A percentile compares a stretch with the other conserved stretches of the same genome.
Evolutionary conservation across 306 rosid species (phyloP).

Genomic region (Benincasa hispida): DNA sequence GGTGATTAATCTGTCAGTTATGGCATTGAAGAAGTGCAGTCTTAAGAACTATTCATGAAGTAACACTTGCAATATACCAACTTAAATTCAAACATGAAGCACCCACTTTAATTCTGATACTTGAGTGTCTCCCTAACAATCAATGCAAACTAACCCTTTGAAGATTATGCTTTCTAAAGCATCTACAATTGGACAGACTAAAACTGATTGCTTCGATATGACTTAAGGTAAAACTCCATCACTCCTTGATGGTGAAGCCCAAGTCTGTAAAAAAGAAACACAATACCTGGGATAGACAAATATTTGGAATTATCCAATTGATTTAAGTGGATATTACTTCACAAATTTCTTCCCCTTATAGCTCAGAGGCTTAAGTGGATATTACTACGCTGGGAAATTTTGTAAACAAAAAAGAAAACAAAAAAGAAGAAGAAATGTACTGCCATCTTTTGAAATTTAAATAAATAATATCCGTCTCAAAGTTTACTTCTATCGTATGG

Average conservation of each 20-base stretch:
- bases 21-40: slow-evolving; percentile 1
- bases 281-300: background rate
- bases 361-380: background rate
- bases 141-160: background rate
- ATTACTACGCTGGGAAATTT: no score
- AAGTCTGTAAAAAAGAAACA: background rate
- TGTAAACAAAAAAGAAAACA: no score
- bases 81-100: background rate
- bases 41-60: background rate
- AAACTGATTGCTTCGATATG: background rate
- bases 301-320: background rate
- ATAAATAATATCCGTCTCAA: background rate
- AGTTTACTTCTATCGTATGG: background rate
- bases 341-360: background rate
- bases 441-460: no score
- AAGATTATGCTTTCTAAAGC: background rate
- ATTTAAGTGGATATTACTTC: background rate
- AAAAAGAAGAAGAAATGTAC: no score
- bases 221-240: background rate
- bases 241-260: background rate
- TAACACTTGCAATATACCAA: background rate
- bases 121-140: background rate
- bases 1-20: slow-evolving; percentile 51
- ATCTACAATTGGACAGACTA: background rate
- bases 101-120: background rate